These are phyloP conservation scores for Phylloporus rhodoxanthus DNA, from an alignment of 768 basidiomycete genomes.

Conservation along the genomic window DNA sequence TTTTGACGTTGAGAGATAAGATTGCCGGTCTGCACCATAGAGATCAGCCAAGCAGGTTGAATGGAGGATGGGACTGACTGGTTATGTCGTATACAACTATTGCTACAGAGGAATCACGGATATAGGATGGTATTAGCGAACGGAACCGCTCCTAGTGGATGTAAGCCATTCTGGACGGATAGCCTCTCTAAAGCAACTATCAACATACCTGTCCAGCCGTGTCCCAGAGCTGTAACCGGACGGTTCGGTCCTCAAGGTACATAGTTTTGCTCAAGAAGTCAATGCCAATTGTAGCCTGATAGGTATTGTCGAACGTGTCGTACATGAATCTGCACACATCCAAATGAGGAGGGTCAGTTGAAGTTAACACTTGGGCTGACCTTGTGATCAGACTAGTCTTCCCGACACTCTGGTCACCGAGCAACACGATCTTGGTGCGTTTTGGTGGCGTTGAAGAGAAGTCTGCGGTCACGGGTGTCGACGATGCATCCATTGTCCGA, in stretches of 20 bases:
- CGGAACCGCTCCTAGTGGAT: constrained; percentile 83
- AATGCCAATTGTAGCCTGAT: constrained; percentile 96
- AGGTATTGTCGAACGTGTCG: constrained; percentile 99
- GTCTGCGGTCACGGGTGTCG: constrained; percentile 71
- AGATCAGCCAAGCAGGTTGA: constrained; percentile 1
- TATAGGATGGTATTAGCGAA: constrained; percentile 96
- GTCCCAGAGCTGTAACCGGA: constrained; percentile 97
- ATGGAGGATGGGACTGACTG: constrained; percentile 49
- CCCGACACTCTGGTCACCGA: constrained; percentile 96
- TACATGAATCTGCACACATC: constrained; percentile 78
- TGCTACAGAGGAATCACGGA: constrained; percentile 96
- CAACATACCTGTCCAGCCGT: constrained; percentile 83
- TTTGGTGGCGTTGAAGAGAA: constrained; percentile 87
- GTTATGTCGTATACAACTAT: constrained; percentile 99
- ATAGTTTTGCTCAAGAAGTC: constrained; percentile 99
- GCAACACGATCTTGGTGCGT: constrained; percentile 92
- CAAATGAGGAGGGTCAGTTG: constrained; percentile 3
- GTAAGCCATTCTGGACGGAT: constrained; percentile 1
- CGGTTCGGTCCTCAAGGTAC: constrained; percentile 98
- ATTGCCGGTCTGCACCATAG: constrained; percentile 69
- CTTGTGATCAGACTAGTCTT: constrained; percentile 98
- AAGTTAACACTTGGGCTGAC: constrained; percentile 35
- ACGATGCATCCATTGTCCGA: constrained; percentile 41
- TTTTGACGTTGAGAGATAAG: constrained; percentile 97
- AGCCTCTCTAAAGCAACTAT: background rate